Evolutionary conservation across 2,329 filamentous ascomycete species (phyloP), one percentile per base, ranked within the genome.

Genomic region (Stemphylium lycopersici): DNA sequence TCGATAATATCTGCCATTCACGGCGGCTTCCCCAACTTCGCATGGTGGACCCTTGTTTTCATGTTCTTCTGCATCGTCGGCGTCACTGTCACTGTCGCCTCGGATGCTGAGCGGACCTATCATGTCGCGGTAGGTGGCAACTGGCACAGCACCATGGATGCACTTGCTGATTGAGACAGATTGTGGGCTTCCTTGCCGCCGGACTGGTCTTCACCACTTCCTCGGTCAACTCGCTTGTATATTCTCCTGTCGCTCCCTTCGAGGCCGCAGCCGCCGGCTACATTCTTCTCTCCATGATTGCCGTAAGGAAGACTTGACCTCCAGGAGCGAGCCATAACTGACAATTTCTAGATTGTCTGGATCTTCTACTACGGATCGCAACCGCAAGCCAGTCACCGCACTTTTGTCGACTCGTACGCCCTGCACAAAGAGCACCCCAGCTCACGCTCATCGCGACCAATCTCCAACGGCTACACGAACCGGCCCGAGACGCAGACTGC

Each of bases 281-380:
- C 76, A 96, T 99, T 58, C 82, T 99, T 47, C 81, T 98, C 41
- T 93, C 92, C 54, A 97, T 98, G 86, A 87, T 97, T 50, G 86
- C 90, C 65, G 93, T 97, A 85, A 70, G 90, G 81, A 26, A 47
- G 20, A 16, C 24, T 22, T 13, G 2, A 5, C 18, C 16, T 5
- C 13, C 24, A 20, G 18, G 6, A 37, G 16, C 34, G 13, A 31
- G 11, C 13, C 10, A 5, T 29, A 10, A 32, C 70, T 76, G 58
- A 75, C 59, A 13, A 34, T 46, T 39, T 36, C 33, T 66, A 97
- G 93, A 90, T 96, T 67, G 86, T 98, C 55, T 99, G 95, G 95
- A 96, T 97, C 66, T 96, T 98, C 78, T 98, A 98, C 81, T 99
- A 97, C 70, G 95, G 95, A 68, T 96, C 93, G 2, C 89, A 92